Conservation (phyloP, 2,329 filamentous ascomycete species). For the Paecilomyces dactylethromorphus region DNA sequence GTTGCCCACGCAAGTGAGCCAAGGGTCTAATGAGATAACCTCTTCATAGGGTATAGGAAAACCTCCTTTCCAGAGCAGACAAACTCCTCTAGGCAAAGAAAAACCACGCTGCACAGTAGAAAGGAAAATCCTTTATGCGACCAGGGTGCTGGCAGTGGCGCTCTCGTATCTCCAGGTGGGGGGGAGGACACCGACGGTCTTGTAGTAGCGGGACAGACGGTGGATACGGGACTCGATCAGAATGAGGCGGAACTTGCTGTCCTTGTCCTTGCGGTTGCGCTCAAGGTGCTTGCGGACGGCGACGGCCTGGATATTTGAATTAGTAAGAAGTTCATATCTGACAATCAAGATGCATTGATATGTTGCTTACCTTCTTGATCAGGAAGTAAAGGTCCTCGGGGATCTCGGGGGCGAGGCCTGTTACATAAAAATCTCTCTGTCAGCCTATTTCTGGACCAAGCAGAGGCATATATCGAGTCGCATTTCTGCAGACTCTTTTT, state of each 20-base stretch:
- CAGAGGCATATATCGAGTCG: slow-evolving; percentile 62
- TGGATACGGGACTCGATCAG: slow-evolving; percentile 99
- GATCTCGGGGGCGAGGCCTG: slow-evolving; percentile 97
- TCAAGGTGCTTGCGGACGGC: slow-evolving; percentile 99
- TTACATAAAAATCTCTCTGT: slow-evolving; percentile 70
- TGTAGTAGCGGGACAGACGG: slow-evolving; percentile 99
- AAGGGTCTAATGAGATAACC: background rate
- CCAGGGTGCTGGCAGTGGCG: slow-evolving; percentile 89
- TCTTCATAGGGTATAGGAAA: background rate
- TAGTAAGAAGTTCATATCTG: background rate
- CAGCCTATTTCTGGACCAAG: slow-evolving; percentile 70
- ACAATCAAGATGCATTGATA: background rate
- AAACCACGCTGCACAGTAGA: slow-evolving; percentile 9
- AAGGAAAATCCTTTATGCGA: slow-evolving; percentile 58
- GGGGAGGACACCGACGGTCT: slow-evolving; percentile 76
- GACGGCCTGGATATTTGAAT: slow-evolving; percentile 58
- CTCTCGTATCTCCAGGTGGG: slow-evolving; percentile 99
- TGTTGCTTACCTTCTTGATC: slow-evolving; percentile 87
- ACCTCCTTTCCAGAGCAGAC: slow-evolving; percentile 14
- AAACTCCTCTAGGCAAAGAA: slow-evolving; percentile 8
- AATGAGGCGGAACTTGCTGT: slow-evolving; percentile 99
- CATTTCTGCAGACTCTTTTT: slow-evolving; percentile 19
- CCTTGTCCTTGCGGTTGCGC: slow-evolving; percentile 99
- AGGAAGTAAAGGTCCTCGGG: slow-evolving; percentile 99
- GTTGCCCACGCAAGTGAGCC: background rate